Evolutionary conservation across 23 red algal genomes (phyloP).

Genomic region (Pyropia haitanensis): DNA sequence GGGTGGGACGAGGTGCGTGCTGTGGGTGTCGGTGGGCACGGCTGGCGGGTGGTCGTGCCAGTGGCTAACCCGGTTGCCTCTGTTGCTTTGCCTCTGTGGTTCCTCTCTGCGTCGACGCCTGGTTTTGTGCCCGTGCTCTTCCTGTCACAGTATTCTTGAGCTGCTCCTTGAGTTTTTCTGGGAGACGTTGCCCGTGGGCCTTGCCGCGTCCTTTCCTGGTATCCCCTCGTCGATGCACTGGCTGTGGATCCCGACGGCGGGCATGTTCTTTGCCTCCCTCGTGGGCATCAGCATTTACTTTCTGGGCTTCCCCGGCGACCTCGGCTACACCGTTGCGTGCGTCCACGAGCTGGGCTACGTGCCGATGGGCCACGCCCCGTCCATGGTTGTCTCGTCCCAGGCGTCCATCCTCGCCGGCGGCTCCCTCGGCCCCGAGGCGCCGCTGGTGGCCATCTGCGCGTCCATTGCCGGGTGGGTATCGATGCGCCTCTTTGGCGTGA

Average conservation of each 20-base stretch:
- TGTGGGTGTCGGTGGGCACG: too few relatives aligned
- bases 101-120: too few relatives aligned
- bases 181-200: constrained; percentile 30
- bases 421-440: constrained; percentile 76
- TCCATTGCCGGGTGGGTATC: constrained; percentile 46
- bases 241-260: constrained; percentile 64
- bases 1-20: too few relatives aligned
- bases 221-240: constrained; percentile 34
- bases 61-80: too few relatives aligned
- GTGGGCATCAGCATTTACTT: constrained; percentile 40
- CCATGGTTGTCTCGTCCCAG: constrained; percentile 63
- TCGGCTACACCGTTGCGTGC: constrained; percentile 60
- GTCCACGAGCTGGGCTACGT: constrained; percentile 75
- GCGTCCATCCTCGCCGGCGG: constrained; percentile 66
- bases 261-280: constrained; percentile 30
- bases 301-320: constrained; percentile 75
- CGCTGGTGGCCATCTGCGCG: constrained; percentile 86
- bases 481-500: constrained; percentile 35
- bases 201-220: constrained; percentile 10
- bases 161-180: constrained; percentile 66
- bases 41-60: too few relatives aligned
- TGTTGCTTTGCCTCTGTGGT: too few relatives aligned
- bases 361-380: constrained; percentile 16
- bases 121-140: too few relatives aligned
- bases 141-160: constrained; percentile 18